A percentile compares a stretch with the other conserved stretches of the same genome.
Conservation (phyloP, 371 early-diverging fungal genomes). For the Encephalitozoon romaleae region DNA sequence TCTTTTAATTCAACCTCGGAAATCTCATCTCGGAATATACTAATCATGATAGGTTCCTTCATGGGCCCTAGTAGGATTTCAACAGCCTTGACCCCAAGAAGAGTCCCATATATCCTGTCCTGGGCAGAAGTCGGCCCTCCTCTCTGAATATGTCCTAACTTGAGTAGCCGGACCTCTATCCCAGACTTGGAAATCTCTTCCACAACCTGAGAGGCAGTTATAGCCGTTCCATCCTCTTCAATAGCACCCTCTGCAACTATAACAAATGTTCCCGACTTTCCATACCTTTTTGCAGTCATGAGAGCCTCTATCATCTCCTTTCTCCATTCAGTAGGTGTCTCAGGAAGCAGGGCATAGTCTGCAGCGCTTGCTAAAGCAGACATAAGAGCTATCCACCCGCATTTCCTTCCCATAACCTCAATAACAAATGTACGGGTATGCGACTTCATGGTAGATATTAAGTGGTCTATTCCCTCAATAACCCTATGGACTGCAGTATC, state of each 20-base stretch:
- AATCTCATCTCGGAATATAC: conserved; percentile 14
- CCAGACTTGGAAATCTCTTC: conserved; percentile 69
- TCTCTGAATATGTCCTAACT: conserved; percentile 91
- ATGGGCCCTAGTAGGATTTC: conserved; percentile 67
- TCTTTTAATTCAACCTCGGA: conserved; percentile 8
- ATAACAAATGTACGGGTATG: conserved; percentile 93
- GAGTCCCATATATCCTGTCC: conserved; percentile 81
- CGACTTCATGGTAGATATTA: conserved; percentile 84
- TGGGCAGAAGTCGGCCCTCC: conserved; percentile 85
- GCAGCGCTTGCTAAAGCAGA: conserved; percentile 84
- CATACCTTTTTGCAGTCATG: conserved; percentile 49
- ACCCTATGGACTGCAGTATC: conserved; percentile 86
- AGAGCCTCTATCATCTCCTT: conserved; percentile 63
- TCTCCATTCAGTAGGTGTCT: conserved; percentile 69
- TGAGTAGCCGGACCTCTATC: conserved; percentile 84
- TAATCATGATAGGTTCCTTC: neutral
- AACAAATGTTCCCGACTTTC: conserved; percentile 67
- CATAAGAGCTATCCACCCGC: conserved; percentile 97
- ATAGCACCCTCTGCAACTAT: conserved; percentile 93
- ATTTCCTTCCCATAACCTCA: conserved; percentile 97
- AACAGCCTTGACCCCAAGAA: conserved; percentile 86
- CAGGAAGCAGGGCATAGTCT: conserved; percentile 92
- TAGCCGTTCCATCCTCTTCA: conserved; percentile 74
- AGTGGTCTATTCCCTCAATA: conserved; percentile 83
- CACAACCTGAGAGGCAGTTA: conserved; percentile 73